Conservation (phyloP, 2,329 filamentous ascomycete genomes). For the Harringtonia aguacate region DNA sequence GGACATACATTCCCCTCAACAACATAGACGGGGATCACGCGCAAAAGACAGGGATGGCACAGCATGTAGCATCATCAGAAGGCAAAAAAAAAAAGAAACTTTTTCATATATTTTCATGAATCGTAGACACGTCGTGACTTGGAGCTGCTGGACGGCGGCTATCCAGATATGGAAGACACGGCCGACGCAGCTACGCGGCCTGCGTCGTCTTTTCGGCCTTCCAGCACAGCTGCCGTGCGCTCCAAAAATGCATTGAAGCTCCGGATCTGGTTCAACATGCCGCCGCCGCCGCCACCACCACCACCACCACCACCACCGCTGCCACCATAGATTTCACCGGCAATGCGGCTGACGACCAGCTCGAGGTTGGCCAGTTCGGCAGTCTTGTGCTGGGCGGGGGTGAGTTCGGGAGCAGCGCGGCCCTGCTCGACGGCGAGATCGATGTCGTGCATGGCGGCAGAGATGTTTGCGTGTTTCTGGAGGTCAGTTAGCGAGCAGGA, state of each 20-base stretch:
- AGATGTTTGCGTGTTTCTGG: conserved; percentile 40
- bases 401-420: conserved; percentile 33
- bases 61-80: too few species aligned
- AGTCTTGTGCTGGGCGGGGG: conserved; percentile 31
- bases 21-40: too few species aligned
- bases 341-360: conserved; percentile 42
- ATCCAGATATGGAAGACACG: neutral
- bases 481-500: neutral
- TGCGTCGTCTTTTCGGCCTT: conserved; percentile 18
- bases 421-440: conserved; percentile 39
- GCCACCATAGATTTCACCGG: conserved; percentile 39
- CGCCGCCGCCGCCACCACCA: conserved; percentile 33
- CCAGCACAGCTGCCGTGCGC: conserved; percentile 45
- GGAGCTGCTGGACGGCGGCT: too few species aligned
- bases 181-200: too few species aligned
- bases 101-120: too few species aligned
- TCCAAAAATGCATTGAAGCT: conserved; percentile 56
- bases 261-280: conserved; percentile 41
- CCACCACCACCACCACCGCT: conserved; percentile 30
- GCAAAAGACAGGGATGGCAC: too few species aligned
- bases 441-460: conserved; percentile 49
- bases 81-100: too few species aligned
- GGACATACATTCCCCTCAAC: too few species aligned
- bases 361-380: conserved; percentile 47
- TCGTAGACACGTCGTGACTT: too few species aligned